Evolutionary conservation across 2,329 filamentous ascomycete genomes (phyloP), one percentile per base, ranked within the genome.

Genomic region (Aspergillus thermomutatus): DNA sequence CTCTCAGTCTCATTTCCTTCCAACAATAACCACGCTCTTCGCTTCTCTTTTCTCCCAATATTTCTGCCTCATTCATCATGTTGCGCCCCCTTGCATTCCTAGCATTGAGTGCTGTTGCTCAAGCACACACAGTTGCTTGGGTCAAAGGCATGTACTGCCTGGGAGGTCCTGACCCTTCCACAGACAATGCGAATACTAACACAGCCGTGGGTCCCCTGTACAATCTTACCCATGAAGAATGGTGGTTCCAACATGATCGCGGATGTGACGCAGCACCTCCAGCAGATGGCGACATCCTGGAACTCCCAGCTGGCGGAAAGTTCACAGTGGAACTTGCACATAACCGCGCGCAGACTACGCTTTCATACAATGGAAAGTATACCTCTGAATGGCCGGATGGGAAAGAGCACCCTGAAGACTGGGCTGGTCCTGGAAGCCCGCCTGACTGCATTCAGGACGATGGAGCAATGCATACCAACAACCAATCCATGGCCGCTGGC

Each of bases 231-330:
- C 73, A 76, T 54, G 66, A 68, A 23, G 60, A 80, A n/a, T 81
- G 79, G 78, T 82, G 79, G 79, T 80, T 80, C 71, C 80, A 82
- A 58, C 72, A 75, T 55, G 74, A 79, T 56, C 76, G 79, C 9
- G 77, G 77, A 45, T 82, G 80, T 59, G 73, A 81, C 56, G 60
- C 65, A 10, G 74, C 72, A 7, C 77, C 72, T 8, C 74, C 74
- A 1, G 59, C 65, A 10, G 61, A 64, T 1, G 72, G 69, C 11
- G 69, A 73, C 11, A 71, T 75, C 28, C 74, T 83, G 45, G 72
- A 76, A 27, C 69, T 83, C 2, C 80, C 80, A 1, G 80, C 80
- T 2, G 79, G 80, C 21, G 76, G 77, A 41, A 68, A 72, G 0
- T 80, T 82, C 60, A 79, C 73, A 25, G 77, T 79, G 6, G 79